These are phyloP conservation scores for Berkeleyomyces basicola DNA, from an alignment of 2,329 filamentous ascomycete species.

Conservation along the genomic window DNA sequence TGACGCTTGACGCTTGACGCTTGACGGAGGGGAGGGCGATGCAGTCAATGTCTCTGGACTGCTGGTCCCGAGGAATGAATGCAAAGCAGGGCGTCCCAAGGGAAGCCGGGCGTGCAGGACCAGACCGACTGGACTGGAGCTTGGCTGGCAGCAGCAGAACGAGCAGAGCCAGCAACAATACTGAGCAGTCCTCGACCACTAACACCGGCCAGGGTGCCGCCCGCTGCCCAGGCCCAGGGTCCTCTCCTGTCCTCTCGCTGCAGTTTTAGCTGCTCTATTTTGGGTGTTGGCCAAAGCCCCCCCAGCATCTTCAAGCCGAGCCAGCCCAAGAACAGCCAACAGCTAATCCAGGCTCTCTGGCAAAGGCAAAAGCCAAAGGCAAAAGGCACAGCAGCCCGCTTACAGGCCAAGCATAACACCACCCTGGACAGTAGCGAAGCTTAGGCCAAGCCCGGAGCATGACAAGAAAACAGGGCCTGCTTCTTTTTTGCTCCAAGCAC, in stretches of 20 bases:
- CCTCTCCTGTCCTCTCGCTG: not conserved
- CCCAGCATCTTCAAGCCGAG: not conserved
- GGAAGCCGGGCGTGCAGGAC: no score
- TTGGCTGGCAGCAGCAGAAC: no score
- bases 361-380: not conserved
- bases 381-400: not conserved
- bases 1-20: no score
- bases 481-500: not conserved
- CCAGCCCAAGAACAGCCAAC: not conserved
- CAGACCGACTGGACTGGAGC: no score
- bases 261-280: conserved; percentile 1
- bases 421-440: not conserved
- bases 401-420: not conserved
- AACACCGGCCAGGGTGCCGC: no score
- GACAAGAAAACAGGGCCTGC: not conserved
- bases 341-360: not conserved
- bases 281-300: not conserved
- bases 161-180: no score
- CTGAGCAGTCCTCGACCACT: no score
- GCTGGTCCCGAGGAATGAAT: no score
- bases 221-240: not conserved
- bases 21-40: no score
- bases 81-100: no score
- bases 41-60: no score
- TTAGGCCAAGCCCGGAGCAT: not conserved